Percentiles rank a stretch among this genome's conserved stretches.
Evolutionary conservation across 2,329 filamentous ascomycete genomes (phyloP).

Genomic region (Hypoxylon sp.): DNA sequence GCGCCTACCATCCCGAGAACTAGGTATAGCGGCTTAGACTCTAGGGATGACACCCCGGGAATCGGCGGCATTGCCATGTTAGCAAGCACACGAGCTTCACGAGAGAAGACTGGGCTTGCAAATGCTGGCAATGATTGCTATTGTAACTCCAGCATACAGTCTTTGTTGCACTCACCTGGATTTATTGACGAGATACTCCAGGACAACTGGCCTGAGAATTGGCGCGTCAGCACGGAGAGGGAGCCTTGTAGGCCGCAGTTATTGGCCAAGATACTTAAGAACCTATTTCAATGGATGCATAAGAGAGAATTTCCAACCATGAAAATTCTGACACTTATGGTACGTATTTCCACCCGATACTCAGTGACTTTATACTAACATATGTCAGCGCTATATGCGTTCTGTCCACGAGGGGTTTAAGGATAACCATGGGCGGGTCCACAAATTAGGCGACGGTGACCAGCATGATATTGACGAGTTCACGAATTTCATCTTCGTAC

Average conservation of each 20-base stretch:
- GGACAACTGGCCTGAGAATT: slow-evolving; percentile 72
- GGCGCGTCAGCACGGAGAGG: slow-evolving; percentile 61
- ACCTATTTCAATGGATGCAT: slow-evolving; percentile 69
- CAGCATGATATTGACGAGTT: slow-evolving; percentile 97
- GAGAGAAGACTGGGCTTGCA: slow-evolving; percentile 73
- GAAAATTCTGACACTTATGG: slow-evolving; percentile 69
- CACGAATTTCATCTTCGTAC: slow-evolving; percentile 83
- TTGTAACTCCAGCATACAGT: slow-evolving; percentile 87
- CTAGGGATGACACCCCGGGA: slow-evolving; percentile 52
- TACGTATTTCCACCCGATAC: slow-evolving; percentile 53
- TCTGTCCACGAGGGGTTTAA: slow-evolving; percentile 66
- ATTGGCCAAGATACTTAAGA: slow-evolving; percentile 71
- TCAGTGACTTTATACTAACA: slow-evolving; percentile 36
- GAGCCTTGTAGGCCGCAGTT: slow-evolving; percentile 67
- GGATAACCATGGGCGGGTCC: not conserved
- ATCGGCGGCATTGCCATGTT: slow-evolving; percentile 59
- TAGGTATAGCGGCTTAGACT: slow-evolving; percentile 82
- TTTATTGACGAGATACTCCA: slow-evolving; percentile 75
- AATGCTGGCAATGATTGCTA: slow-evolving; percentile 91
- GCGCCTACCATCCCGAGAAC: slow-evolving; percentile 75
- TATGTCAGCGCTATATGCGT: slow-evolving; percentile 69
- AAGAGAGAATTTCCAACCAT: slow-evolving; percentile 64
- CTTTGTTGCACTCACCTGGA: slow-evolving; percentile 78
- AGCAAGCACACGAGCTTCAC: no score
- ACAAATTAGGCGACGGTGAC: slow-evolving; percentile 75